A percentile compares a stretch with the other conserved stretches of the same genome.
phyloP scores from a whole-genome alignment of 257 asterid species.

The Haberlea rhodopensis region DNA sequence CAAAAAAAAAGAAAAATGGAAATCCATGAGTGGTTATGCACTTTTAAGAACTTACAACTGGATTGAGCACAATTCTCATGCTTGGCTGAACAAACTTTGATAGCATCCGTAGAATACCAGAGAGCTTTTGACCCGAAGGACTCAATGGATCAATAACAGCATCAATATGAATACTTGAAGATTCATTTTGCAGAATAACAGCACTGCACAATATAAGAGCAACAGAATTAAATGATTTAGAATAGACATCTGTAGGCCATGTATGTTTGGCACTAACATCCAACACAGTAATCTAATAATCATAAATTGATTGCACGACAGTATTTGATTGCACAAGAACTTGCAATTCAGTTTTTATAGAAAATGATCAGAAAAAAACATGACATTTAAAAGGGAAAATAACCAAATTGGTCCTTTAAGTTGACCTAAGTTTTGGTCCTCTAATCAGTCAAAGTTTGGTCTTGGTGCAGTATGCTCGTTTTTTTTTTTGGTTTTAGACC shows the following conservation, averaged over 20 bases:
- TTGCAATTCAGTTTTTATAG: background rate
- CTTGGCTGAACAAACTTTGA: constrained; percentile 83
- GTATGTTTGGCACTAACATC: constrained; percentile 6
- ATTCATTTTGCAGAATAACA: constrained; percentile 67
- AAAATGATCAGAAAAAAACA: background rate
- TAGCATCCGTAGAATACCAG: constrained; percentile 82
- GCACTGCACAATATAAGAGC: constrained; percentile 55
- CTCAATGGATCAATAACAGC: constrained; percentile 98
- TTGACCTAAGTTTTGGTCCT: too few species aligned
- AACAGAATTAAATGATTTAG: constrained; percentile 26
- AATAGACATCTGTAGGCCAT: constrained; percentile 16
- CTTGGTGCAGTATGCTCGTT: too few species aligned
- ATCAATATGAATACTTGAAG: constrained; percentile 89
- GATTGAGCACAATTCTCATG: constrained; percentile 93
- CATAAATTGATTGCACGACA: background rate
- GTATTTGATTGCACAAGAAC: background rate
- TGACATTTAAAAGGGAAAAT: background rate
- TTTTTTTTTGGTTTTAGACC: too few species aligned
- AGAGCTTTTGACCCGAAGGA: constrained; percentile 88
- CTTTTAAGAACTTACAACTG: constrained; percentile 56
- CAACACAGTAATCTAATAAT: background rate
- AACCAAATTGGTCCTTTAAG: too few species aligned
- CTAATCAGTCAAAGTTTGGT: too few species aligned
- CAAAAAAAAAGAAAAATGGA: background rate
- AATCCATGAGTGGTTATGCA: background rate